Evolutionary conservation across 257 asterid species (phyloP), one percentile per base, ranked within the genome.

Genomic region (Lycium ferocissimum): DNA sequence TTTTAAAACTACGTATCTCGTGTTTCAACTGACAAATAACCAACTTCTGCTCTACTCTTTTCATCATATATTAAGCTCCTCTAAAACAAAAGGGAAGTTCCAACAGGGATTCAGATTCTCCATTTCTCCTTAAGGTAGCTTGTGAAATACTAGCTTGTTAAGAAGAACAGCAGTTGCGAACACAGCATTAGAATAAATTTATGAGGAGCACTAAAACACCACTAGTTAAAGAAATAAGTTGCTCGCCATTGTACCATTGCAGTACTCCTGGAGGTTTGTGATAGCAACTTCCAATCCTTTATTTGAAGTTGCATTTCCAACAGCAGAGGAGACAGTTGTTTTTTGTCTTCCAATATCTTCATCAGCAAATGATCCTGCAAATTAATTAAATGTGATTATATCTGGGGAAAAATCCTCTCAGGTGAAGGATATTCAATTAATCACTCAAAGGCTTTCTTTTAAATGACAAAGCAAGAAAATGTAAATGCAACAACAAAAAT

Each of bases 201-300:
- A 69, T 37, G 35, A 63, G 26, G 57, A 84, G 20, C 57, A 58
- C 8, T 26, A 7, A 51, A 76, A 26, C 63, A 76, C 56, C 61
- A 51, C 71, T 18, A 33, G 35, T 17, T 69, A 76, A n/a, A 84
- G 20, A 37, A 83, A 61, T 70, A 58, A 79, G 81, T 51, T 76
- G 61, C 79, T 83, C 4, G 70, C 61, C 53, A 53, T 26, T 89
- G 84, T 83, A 95, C 98, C 99, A 53, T 97, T 97, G 91, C 98
- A 95, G 83, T 97, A 97, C 69, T 97, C 99, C 91, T 97, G 99
- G 84, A 97, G 99, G 88, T 97, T 95, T 76, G 95, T 89, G 82
- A 97, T 98, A 84, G 99, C 99, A 84, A 97, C 99, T 92, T 97
- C 98, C 90, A 97, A 89, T 84, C 99, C 99, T 92, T 97, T 92